Base-by-base conservation (phyloP, 202 grass and related monocot genomes). In the Cymbopogon flexuosus region DNA sequence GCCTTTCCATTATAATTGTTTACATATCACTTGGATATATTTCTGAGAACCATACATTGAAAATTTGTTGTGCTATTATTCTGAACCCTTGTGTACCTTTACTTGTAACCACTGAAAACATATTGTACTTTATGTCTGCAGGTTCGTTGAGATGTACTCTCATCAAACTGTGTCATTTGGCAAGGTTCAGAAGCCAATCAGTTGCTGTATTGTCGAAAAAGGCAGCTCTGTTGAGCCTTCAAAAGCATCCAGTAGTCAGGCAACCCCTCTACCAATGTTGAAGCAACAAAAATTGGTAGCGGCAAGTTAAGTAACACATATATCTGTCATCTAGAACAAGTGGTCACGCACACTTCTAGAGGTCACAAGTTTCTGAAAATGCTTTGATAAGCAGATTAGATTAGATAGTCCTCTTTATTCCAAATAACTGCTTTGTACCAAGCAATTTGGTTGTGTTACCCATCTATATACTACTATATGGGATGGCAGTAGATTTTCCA, bases 121-220 rank as follows among this genome's bases (percentile, higher is more conserved):
- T 27, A 27, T 27, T 27, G 27, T 36, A 75, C 42, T 86, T 81
- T 71, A 16, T 70, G 12, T 58, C 72, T 90, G 35, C 85, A 97
- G 94, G 69, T 94, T 97, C 31, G 81, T 94, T n/a, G 86, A 97
- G 58, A 68, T 84, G 60, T 97, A 85, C 82, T 92, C 85, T 14
- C 58, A 68, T 16, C 92, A 84, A 85, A 66, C 15, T 12, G 74
- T 97, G 41, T 56, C 45, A 3, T 97, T 97, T 66, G 91, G 94
- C 62, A 93, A 93, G 75, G 71, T 97, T 75, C 40, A 94, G 78
- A 97, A 97, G 85, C 85, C 79, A 82, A 90, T 92, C 45, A 86
- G 72, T 78, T 92, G 94, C 27, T 89, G 74, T 80, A 77, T 90
- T 62, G 46, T 87, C 62, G 87, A 88, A 13, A 65, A 34, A 4